Evolutionary conservation across 1,284 basidiomycete genomes (phyloP), one percentile per base, ranked within the genome.

Genomic region (Malassezia equina): DNA sequence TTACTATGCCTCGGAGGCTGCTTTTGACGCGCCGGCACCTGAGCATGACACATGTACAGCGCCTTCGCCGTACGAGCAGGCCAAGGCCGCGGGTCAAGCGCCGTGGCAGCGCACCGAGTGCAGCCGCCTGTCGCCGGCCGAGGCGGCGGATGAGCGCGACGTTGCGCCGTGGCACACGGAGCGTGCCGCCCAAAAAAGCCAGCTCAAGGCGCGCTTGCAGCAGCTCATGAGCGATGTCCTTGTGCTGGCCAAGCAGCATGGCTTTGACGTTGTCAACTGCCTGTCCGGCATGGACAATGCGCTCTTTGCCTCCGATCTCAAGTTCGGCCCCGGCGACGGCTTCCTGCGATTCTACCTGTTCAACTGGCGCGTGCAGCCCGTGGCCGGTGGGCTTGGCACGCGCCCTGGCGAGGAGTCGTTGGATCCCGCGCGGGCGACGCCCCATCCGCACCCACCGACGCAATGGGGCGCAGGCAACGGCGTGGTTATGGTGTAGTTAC

Each of bases 211-310:
- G 56, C 81, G 91, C 25, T 77, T 98, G 57, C 79, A 82, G 53
- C 79, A 79, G 6, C 78, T 99, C 51, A 79, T 91, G 29, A 78
- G 80, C 12, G 90, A 93, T 73, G 82, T 86, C 2, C 75, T 95
- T 53, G 78, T 87, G 61, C 77, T 90, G 44, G 90, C 91, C 0
- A 81, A 85, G 61, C 31, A 47, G 24, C 83, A 85, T 43, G 82
- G 83, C 45, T 96, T 98, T 69, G 94, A 99, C 74, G 94, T 98
- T 8, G 84, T 98, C 76, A 98, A 99, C 76, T 88, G 88, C 1
- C 77, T 98, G 57, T 93, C 90, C 8, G 77, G 95, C 56, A 88
- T 96, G 84, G 94, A 98, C 76, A 98, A 95, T 75, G 80, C 83
- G 56, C 75, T 81, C 45, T 85, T 98, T 76, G 73, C 98, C 51